A percentile compares a stretch with the other conserved stretches of the same genome.
Conservation (phyloP, 2,329 filamentous ascomycete species). For the Fusarium aywerte region DNA sequence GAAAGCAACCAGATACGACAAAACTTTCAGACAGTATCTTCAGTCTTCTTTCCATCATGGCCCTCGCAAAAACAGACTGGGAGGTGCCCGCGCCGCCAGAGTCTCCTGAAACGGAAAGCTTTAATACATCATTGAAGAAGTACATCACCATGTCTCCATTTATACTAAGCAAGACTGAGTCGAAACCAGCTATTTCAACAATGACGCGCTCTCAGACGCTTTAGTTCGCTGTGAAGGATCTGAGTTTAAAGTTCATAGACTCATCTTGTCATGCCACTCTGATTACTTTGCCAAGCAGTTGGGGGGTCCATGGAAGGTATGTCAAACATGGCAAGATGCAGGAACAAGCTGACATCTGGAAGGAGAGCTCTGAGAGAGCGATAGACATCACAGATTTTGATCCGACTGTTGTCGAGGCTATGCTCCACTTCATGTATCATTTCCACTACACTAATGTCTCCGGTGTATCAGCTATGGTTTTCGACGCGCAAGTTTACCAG, state of each 20-base stretch:
- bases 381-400: slow-evolving; percentile 13
- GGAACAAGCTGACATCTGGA: not conserved
- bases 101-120: not conserved
- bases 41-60: not conserved
- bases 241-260: slow-evolving; percentile 1
- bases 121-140: not conserved
- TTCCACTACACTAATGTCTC: not conserved
- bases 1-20: not conserved
- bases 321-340: not conserved
- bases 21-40: not conserved
- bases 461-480: not conserved
- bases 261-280: slow-evolving; percentile 10
- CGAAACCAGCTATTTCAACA: not conserved
- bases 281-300: not conserved
- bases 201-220: not conserved
- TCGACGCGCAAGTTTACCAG: slow-evolving; percentile 15
- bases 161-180: not conserved
- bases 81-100: not conserved
- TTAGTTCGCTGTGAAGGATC: not conserved
- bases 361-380: slow-evolving; percentile 6
- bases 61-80: no score
- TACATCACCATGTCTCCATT: not conserved
- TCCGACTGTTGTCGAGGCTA: not conserved
- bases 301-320: slow-evolving; percentile 15
- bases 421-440: slow-evolving; percentile 15